A percentile compares a stretch with the other conserved stretches of the same genome.
Evolutionary conservation across 805 yeast species (phyloP).

Genomic region (Monosporozyma aerobia): DNA sequence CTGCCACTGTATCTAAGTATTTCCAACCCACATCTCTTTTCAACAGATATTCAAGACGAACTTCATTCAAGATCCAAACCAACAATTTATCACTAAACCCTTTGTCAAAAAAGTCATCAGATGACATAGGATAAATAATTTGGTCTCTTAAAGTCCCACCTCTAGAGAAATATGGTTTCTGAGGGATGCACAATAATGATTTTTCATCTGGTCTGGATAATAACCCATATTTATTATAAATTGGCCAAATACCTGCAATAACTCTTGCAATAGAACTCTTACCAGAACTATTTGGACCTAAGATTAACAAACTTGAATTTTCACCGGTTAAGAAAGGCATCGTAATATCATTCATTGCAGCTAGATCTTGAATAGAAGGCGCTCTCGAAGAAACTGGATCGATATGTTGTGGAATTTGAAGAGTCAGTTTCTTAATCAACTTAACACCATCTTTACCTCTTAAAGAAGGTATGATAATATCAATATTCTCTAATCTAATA

Average conservation of each 20-base stretch:
- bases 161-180: constrained; percentile 70
- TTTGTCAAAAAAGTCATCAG: constrained; percentile 63
- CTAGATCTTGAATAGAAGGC: constrained; percentile 33
- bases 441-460: constrained; percentile 53
- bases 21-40: constrained; percentile 50
- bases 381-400: constrained; percentile 19
- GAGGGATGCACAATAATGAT: constrained; percentile 74
- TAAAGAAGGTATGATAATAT: constrained; percentile 66
- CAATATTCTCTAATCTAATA: constrained; percentile 73
- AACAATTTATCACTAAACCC: constrained; percentile 66
- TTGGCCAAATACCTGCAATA: constrained; percentile 86
- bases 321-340: constrained; percentile 25
- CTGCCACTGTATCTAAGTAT: constrained; percentile 39
- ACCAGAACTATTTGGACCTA: constrained; percentile 87
- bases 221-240: constrained; percentile 59
- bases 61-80: constrained; percentile 58
- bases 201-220: constrained; percentile 66
- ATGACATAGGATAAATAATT: constrained; percentile 75
- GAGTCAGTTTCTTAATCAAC: constrained; percentile 51
- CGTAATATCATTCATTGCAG: constrained; percentile 12
- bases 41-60: constrained; percentile 70
- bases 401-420: constrained; percentile 37
- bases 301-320: constrained; percentile 63
- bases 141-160: constrained; percentile 83
- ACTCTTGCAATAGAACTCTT: constrained; percentile 79